phyloP scores from a whole-genome alignment of 2,329 filamentous ascomycete species.

The Fusarium longipes region DNA sequence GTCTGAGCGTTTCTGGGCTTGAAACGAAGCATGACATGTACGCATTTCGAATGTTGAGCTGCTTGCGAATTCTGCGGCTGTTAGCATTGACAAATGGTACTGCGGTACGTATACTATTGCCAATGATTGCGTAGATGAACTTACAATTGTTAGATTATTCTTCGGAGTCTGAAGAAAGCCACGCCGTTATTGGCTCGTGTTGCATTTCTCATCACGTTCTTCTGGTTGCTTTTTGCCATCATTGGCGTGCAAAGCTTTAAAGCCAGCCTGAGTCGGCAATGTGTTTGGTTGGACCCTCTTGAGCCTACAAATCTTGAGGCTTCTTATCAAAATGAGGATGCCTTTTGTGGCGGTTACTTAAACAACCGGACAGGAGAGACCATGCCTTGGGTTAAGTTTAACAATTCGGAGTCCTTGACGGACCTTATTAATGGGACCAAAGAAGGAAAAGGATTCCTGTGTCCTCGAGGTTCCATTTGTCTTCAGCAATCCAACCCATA shows the following conservation, averaged over 20 bases:
- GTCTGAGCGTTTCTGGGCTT: conserved; percentile 74
- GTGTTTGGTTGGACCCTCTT: conserved; percentile 78
- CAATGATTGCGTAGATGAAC: background rate
- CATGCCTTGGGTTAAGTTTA: conserved; percentile 74
- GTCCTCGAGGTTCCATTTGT: conserved; percentile 84
- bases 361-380: conserved; percentile 66
- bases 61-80: conserved; percentile 90
- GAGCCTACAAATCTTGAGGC: conserved; percentile 65
- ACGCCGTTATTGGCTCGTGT: conserved; percentile 92
- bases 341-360: conserved; percentile 89
- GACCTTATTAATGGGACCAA: conserved; percentile 63
- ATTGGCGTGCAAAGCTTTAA: conserved; percentile 98
- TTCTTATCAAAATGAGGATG: conserved; percentile 71
- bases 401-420: conserved; percentile 52
- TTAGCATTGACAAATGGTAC: conserved; percentile 93
- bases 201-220: conserved; percentile 93
- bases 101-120: conserved; percentile 67
- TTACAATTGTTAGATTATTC: conserved; percentile 74
- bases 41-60: conserved; percentile 96
- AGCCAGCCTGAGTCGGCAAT: conserved; percentile 79
- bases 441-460: conserved; percentile 85
- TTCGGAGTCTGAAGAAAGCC: conserved; percentile 94
- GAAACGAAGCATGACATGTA: conserved; percentile 80
- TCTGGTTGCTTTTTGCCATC: conserved; percentile 97
- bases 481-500: conserved; percentile 82